Evolutionary conservation across 2,329 filamentous ascomycete species (phyloP).

Genomic region (Sphaerostilbella broomeana): DNA sequence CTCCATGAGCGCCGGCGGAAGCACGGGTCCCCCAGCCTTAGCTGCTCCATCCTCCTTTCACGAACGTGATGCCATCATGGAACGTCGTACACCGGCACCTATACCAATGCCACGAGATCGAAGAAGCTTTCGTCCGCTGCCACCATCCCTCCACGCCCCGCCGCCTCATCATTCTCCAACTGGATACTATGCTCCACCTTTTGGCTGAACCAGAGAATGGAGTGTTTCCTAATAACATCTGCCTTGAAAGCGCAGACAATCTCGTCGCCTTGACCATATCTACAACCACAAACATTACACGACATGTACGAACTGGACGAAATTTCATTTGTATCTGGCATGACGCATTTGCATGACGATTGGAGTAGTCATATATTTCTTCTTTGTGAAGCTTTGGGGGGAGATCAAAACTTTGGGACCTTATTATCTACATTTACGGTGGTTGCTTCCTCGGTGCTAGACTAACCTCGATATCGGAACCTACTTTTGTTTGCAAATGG

Average conservation of each 20-base stretch:
- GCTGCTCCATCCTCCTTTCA: constrained; percentile 21
- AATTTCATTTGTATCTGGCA: constrained; percentile 10
- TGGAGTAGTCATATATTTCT: constrained; percentile 5
- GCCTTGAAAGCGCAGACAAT: background rate
- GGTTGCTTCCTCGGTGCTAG: constrained; percentile 6
- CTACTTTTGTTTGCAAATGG: no score
- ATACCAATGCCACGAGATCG: constrained; percentile 19
- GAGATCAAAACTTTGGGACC: no score
- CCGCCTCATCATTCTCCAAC: no score
- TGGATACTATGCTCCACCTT: constrained; percentile 8
- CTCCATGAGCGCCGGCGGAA: constrained; percentile 31
- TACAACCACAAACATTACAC: constrained; percentile 6
- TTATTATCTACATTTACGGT: constrained; percentile 8
- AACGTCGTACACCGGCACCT: constrained; percentile 10
- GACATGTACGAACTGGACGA: constrained; percentile 10
- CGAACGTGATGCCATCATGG: constrained; percentile 17
- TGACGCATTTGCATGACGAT: constrained; percentile 9
- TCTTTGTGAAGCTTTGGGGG: no score
- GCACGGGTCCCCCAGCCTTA: constrained; percentile 10
- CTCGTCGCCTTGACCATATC: background rate
- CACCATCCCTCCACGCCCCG: constrained; percentile 11
- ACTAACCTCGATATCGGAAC: constrained; percentile 7
- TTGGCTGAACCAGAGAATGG: constrained; percentile 1
- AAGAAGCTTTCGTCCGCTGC: constrained; percentile 14
- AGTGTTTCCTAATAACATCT: background rate